A percentile compares a stretch with the other conserved stretches of the same genome.
These are phyloP conservation scores for Magnolia officinalis DNA, from an alignment of 164 flowering plant genomes.

Conservation along the genomic window DNA sequence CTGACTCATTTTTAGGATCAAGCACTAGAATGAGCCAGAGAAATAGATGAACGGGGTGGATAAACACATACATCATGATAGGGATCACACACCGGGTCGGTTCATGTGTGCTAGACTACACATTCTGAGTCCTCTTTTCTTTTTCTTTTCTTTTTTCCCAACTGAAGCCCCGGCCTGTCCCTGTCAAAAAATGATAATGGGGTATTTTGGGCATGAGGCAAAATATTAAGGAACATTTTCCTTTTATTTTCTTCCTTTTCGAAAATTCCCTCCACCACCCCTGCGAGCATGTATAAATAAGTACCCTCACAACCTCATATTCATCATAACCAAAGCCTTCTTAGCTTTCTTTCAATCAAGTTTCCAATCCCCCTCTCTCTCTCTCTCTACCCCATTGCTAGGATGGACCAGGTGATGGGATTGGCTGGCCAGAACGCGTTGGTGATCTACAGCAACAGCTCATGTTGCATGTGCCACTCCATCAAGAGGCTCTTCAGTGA, in stretches of 20 bases:
- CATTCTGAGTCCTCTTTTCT: too few relatives aligned
- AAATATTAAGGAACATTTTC: background rate
- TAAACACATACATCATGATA: too few relatives aligned
- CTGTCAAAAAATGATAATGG: background rate
- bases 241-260: background rate
- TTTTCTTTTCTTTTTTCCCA: too few relatives aligned
- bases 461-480: slow-evolving; percentile 68
- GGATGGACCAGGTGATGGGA: slow-evolving; percentile 38
- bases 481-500: slow-evolving; percentile 47
- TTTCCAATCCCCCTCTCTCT: background rate
- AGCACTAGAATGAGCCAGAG: too few relatives aligned
- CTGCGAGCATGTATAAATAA: background rate
- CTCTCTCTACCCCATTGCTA: background rate
- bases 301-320: background rate
- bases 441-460: slow-evolving; percentile 67
- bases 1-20: too few relatives aligned
- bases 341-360: background rate
- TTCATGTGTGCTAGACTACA: too few relatives aligned
- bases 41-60: too few relatives aligned
- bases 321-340: background rate
- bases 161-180: background rate
- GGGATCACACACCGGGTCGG: too few relatives aligned
- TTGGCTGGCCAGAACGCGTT: slow-evolving; percentile 49
- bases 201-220: background rate
- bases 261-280: background rate